Evolutionary conservation across 2,329 filamentous ascomycete species (phyloP), one percentile per base, ranked within the genome.

Genomic region (Penicillium sp.): DNA sequence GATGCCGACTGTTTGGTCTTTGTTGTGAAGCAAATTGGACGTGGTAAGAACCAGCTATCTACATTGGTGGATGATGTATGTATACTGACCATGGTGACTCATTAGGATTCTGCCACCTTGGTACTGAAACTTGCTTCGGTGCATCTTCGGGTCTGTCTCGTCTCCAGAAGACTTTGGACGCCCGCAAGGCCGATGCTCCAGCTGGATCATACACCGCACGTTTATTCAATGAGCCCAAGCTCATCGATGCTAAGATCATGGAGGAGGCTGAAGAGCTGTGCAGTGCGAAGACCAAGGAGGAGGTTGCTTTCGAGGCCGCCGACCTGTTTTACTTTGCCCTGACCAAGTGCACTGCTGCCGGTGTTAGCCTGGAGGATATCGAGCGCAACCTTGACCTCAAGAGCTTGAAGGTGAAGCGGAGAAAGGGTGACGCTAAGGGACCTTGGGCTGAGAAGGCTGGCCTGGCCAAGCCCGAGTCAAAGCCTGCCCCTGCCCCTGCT

Each of bases 251-350:
- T 3, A 99, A 99, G 81, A 97, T 99, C 54, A 95, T 97, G 86
- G 94, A 99, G 75, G 94, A 99, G 74, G 94, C 94, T 0, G 90
- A 95, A 69, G 94, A 99, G 77, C 82, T 99, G 40, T 97, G 93
- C 69, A 86, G 94, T 61, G 93, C 94, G 16, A 86, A 86, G 63
- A 87, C 86, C 0, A 89, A 89, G 58, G 82, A 92, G 60, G 89
- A 97, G 14, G 84, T 96, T 60, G 91, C 94, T 2, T 96, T 96
- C 61, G 94, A 99, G 75, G 92, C 94, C 9, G 94, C 94, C 0
- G 94, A 99, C 70, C 79, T 99, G 54, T 86, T 99, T 51, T 99
- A 97, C 78, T 99, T 99, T 79, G 91, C 93, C 8, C 78, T 99
- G 54, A 90, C 94, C 22, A 95, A 92, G 75, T 96, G 92, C 57